A percentile compares a stretch with the other conserved stretches of the same genome.
Evolutionary conservation across 1,139 yeast species (phyloP).

Genomic region (Suhomyces panamericanus): DNA sequence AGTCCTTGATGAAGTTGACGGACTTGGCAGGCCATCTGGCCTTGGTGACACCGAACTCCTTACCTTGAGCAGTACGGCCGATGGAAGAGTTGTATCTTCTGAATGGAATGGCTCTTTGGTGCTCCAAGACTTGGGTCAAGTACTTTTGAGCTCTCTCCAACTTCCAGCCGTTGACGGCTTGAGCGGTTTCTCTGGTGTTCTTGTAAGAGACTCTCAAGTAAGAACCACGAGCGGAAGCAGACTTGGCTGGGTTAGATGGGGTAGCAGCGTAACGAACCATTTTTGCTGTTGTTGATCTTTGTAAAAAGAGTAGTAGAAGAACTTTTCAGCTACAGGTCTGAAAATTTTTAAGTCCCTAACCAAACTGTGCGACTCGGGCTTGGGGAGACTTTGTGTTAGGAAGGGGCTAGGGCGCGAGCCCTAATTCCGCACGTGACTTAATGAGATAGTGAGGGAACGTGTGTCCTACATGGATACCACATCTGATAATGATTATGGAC

Average conservation of each 20-base stretch:
- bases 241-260: conserved; percentile 99
- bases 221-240: conserved; percentile 99
- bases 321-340: conserved; percentile 11
- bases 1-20: conserved; percentile 91
- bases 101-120: conserved; percentile 99
- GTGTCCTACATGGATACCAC: too few relatives aligned
- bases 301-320: conserved; percentile 13
- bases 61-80: conserved; percentile 99
- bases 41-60: conserved; percentile 99
- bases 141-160: conserved; percentile 93
- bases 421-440: conserved; percentile 9
- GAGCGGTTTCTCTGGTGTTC: conserved; percentile 99
- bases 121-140: conserved; percentile 95
- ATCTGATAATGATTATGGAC: too few relatives aligned
- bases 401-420: conserved; percentile 11
- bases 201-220: conserved; percentile 99
- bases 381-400: conserved; percentile 1
- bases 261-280: conserved; percentile 93
- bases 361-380: conserved; percentile 13
- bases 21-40: conserved; percentile 99
- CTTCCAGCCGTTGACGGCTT: conserved; percentile 98
- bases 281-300: conserved; percentile 20
- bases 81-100: conserved; percentile 95
- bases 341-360: conserved; percentile 12
- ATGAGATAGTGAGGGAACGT: too few relatives aligned